These are phyloP conservation scores for Sordaria brevicollis DNA, from an alignment of 495 filamentous ascomycete genomes.

Conservation along the genomic window DNA sequence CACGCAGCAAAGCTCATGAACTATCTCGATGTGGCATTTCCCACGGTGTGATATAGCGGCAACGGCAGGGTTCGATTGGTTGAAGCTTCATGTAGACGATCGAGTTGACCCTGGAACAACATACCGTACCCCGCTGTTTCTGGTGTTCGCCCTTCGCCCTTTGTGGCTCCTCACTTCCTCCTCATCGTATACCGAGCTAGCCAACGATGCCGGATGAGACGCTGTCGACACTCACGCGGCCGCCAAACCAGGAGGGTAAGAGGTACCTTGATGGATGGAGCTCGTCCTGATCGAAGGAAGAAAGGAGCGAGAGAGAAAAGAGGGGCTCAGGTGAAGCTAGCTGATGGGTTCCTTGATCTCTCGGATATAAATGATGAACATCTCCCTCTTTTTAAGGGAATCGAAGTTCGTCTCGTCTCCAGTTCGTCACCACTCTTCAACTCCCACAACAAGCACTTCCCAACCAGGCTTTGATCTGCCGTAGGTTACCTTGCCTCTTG, in stretches of 20 bases:
- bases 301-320: background rate
- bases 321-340: background rate
- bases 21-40: background rate
- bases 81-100: background rate
- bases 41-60: background rate
- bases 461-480: background rate
- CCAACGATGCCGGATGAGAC: background rate
- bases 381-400: background rate
- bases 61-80: background rate
- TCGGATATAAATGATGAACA: background rate
- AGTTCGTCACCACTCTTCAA: background rate
- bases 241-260: background rate
- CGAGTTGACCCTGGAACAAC: background rate
- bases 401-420: background rate
- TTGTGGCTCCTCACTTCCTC: background rate
- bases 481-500: background rate
- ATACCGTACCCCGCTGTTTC: background rate
- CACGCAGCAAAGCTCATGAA: background rate
- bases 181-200: background rate
- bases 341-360: background rate
- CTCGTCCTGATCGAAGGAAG: background rate
- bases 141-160: background rate
- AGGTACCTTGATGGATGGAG: background rate
- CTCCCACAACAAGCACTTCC: background rate
- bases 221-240: background rate